Percentiles rank a stretch among this genome's conserved stretches.
phyloP scores from a whole-genome alignment of 2,329 filamentous ascomycete species.

The Fusarium bulbicola region DNA sequence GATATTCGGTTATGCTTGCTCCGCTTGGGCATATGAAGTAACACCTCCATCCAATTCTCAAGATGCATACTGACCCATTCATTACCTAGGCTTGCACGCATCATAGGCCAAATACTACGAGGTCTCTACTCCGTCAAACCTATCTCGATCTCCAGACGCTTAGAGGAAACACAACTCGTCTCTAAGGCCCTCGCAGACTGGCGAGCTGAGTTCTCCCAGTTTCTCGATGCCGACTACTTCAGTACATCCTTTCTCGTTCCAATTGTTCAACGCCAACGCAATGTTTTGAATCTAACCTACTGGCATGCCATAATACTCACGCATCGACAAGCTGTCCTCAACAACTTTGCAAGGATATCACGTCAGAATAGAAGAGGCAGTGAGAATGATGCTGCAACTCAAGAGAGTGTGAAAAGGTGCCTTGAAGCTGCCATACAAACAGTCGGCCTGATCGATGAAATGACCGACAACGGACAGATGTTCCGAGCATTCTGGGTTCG shows the following conservation, averaged over 20 bases:
- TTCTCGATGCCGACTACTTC: constrained; percentile 51
- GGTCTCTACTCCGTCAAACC: constrained; percentile 50
- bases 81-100: constrained; percentile 44
- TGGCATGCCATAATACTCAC: constrained; percentile 55
- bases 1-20: constrained; percentile 45
- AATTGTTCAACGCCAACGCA: constrained; percentile 53
- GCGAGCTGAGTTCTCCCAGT: constrained; percentile 47
- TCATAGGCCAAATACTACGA: constrained; percentile 48
- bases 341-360: constrained; percentile 44
- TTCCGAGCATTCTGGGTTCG: constrained; percentile 38
- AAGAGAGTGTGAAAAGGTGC: constrained; percentile 35
- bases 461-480: constrained; percentile 37
- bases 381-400: constrained; percentile 10
- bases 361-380: not conserved
- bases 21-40: constrained; percentile 50
- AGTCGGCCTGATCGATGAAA: constrained; percentile 34
- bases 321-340: constrained; percentile 50
- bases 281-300: constrained; percentile 53
- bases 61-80: not conserved
- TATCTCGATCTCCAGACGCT: constrained; percentile 39
- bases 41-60: fast-evolving
- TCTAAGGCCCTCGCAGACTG: constrained; percentile 47
- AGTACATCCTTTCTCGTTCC: constrained; percentile 48
- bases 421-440: constrained; percentile 36
- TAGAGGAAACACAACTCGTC: constrained; percentile 41